Base-by-base conservation (phyloP, 2,329 filamentous ascomycete species). In the Calonectria hongkongensis region DNA sequence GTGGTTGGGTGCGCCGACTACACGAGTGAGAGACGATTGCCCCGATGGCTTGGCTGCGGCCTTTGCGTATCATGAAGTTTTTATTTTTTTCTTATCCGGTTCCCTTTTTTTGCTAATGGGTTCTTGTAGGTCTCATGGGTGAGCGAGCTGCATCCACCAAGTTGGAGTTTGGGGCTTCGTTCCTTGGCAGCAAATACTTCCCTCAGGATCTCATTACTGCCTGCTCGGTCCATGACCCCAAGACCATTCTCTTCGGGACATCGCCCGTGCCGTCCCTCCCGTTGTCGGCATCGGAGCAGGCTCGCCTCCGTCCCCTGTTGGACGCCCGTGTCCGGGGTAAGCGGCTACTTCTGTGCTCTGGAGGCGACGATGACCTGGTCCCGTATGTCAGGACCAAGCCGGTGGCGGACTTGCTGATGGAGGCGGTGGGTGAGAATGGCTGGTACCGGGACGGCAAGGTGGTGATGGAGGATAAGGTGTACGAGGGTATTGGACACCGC, bases 1-100 rank as follows among this genome's bases (percentile, higher is more conserved):
- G 89, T 98, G 28, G 94, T 98, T 66, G 97, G 96, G 1, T 98
- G 95, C 83, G 95, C 96, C 0, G 96, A 99, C 84, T 98, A 94
- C 79, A 91, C 92, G 75, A 88, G 94, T 91, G 78, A 85, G 82
- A 86, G 47, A 28, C 16, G 25, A 33, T 9, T 33, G 13, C 25
- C 15, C n/a, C 27, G 9, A 27, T 27, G 10, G 25, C 48, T 30
- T 28, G 33, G 10, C 33, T 3, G 33, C 33, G 33, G 33, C 33
- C 27, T 30, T 10, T 33, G 50, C 7, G 25, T 45, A 27, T 58
- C 27, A 16, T 21, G 3, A 18, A 30, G n/a, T 27, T 3, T 39
- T 36, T 60, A 27, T 3, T 39, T 36, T 51, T 36, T 36, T 36
- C 10, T 36, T 10, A 36, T 21, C 21, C 21, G 33, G 3, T 36